phyloP scores from a whole-genome alignment of 192 early-diverging fungal genomes.

The Backusella mclennaniae region DNA sequence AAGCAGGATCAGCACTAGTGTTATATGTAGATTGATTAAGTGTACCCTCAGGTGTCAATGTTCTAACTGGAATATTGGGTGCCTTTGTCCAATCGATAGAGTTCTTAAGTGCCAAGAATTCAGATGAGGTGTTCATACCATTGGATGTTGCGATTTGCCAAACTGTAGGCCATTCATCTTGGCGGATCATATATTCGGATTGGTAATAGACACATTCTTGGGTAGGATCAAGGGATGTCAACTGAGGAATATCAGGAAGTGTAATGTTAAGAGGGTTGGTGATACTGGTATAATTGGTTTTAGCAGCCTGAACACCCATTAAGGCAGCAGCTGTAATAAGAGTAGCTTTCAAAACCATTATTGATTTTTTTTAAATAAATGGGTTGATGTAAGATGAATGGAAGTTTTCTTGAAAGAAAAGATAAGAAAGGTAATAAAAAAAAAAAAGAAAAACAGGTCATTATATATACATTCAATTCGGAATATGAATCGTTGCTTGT shows the following conservation, averaged over 20 bases:
- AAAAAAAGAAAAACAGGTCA: neutral
- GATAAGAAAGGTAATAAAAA: neutral
- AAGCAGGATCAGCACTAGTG: slow-evolving; percentile 17
- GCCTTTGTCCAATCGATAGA: slow-evolving; percentile 39
- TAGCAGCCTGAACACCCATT: slow-evolving; percentile 8
- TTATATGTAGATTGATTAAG: slow-evolving; percentile 21
- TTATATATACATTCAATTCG: neutral
- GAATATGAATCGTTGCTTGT: neutral
- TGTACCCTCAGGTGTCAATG: slow-evolving; percentile 14
- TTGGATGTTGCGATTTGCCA: slow-evolving; percentile 10
- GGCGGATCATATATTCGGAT: slow-evolving; percentile 2
- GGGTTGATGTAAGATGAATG: neutral
- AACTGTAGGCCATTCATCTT: slow-evolving; percentile 17
- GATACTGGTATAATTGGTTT: neutral
- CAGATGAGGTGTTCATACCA: slow-evolving; percentile 26
- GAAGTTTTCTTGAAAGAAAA: neutral
- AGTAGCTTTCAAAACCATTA: slow-evolving; percentile 10
- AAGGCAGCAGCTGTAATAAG: neutral
- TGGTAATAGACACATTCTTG: slow-evolving; percentile 21
- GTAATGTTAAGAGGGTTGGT: slow-evolving; percentile 24
- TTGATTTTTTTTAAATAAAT: neutral
- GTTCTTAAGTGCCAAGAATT: slow-evolving; percentile 34
- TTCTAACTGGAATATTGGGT: slow-evolving; percentile 31
- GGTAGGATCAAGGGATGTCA: slow-evolving; percentile 25
- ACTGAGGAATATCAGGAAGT: slow-evolving; percentile 32